Evolutionary conservation across 345 rosid species (phyloP), one percentile per base, ranked within the genome.

Genomic region (Citrus unshiu): DNA sequence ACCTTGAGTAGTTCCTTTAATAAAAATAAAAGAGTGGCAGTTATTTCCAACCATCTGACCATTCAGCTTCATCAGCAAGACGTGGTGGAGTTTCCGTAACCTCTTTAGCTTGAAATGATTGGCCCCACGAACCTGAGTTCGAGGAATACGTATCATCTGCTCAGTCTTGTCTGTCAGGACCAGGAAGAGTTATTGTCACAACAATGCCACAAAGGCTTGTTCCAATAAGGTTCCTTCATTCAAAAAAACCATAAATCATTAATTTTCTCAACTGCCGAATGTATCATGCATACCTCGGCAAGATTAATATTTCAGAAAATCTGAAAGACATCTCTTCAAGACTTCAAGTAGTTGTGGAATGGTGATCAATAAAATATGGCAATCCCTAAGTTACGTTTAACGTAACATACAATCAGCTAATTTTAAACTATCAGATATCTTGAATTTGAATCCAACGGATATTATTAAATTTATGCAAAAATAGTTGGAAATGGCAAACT

Each of bases 191-290:
- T 74, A 35, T 86, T 84, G 54, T 87, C 90, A 0, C 59, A 75
- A 70, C 91, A 88, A 82, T 78, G 72, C 88, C 86, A 78, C 66
- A 88, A 68, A 18, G 85, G 90, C 82, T 83, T 83, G 29, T 88
- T 83, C 91, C 90, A 90, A 21, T 74, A 81, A 51, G 78, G 78
- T 10, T 90, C 91, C 93, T 83, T 84, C 78, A n/a, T 25, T 56
- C 59, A 21, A 64, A 57, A 34, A 21, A 35, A 16, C 35, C 67
- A 9, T 32, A 35, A 35, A 64, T 70, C 8, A 43, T 56, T 9
- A 19, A 35, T 70, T 43, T 59, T 7, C 29, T 6, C 10, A 32
- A 8, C 51, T 21, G 51, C 13, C 34, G 24, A 9, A 51, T 13
- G 9, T 5, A 29, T 29, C 30, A 22, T 16, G 5, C 16, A 13